Base-by-base conservation (phyloP, 2,329 filamentous ascomycete genomes). In the Colletotrichum liriopes region DNA sequence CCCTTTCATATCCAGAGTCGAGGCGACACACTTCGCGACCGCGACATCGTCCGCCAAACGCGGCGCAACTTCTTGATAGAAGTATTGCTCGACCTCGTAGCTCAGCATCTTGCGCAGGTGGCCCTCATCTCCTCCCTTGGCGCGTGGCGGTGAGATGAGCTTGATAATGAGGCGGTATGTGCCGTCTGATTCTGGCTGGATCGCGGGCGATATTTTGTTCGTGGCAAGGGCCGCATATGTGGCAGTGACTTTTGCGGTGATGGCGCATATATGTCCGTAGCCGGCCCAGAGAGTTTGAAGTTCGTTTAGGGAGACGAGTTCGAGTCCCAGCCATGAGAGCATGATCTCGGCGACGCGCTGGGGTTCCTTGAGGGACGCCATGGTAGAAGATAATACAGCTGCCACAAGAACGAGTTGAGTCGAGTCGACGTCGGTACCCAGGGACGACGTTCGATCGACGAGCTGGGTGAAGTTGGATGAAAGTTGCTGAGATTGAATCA, bases 21-120 rank as follows among this genome's bases (percentile, higher is more conserved):
- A 89, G 0, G 82, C 83, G 2, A 90, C 70, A 45, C 86, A 89
- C 26, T 82, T 79, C 0, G 90, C 88, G 1, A 91, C 85, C 0
- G 85, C 83, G 1, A 88, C 77, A 0, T 81, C 77, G 0, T 79
- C 76, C 0, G 81, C 77, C 1, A 93, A 78, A 0, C 77, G 77
- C 0, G 89, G 87, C 0, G 88, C 89, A 14, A 93, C 78, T 2
- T 86, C 78, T 1, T 81, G 82, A 77, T 93, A 93, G 74, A 93
- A 93, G 74, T 87, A 87, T 76, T 91, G 90, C 79, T 93, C 91
- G 4, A 92, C 89, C 56, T 90, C 85, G 74, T 93, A 93, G 77
- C 90, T 92, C 37, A 93, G 79, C 71, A 93, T 86, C 77, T 93
- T 93, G 8, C 91, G 86, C 0, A 89, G 75, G 74, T 93, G 91